Evolutionary conservation across 352 stramenopile genomes (phyloP).

Genomic region (Phytophthora uliginosa): DNA sequence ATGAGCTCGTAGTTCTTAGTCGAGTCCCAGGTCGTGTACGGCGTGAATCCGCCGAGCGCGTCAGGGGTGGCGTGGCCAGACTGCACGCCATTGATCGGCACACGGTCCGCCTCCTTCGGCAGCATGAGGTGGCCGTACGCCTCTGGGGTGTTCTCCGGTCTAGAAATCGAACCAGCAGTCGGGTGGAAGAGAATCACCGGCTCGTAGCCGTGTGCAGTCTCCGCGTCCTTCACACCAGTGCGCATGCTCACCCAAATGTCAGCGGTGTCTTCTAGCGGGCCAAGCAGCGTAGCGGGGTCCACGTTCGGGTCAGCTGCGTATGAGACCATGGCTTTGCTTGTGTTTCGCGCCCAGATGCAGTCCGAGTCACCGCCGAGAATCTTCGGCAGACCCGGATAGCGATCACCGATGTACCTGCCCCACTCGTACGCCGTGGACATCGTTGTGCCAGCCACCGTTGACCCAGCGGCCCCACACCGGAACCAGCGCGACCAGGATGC

Average conservation of each 20-base stretch:
- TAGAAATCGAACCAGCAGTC: slow-evolving; percentile 10
- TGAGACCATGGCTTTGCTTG: slow-evolving; percentile 1
- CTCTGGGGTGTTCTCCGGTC: slow-evolving; percentile 9
- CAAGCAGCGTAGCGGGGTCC: slow-evolving; percentile 13
- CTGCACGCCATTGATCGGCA: slow-evolving; percentile 28
- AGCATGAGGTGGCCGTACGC: slow-evolving; percentile 22
- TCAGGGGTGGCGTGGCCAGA: slow-evolving; percentile 21
- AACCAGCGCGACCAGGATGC: slow-evolving; percentile 27
- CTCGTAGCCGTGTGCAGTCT: slow-evolving; percentile 13
- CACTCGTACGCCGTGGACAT: slow-evolving; percentile 26
- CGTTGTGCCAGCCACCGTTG: slow-evolving; percentile 29
- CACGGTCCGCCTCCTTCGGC: slow-evolving; percentile 17
- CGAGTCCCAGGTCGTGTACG: slow-evolving; percentile 7
- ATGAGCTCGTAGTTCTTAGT: slow-evolving; percentile 36
- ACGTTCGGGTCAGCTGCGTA: slow-evolving; percentile 4
- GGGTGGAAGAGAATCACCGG: slow-evolving; percentile 18
- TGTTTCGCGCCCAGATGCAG: slow-evolving; percentile 32
- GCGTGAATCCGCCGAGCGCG: slow-evolving; percentile 2
- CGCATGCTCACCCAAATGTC: slow-evolving; percentile 23
- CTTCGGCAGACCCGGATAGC: slow-evolving; percentile 33
- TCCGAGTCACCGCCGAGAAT: slow-evolving; percentile 33
- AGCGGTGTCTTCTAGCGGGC: slow-evolving; percentile 16
- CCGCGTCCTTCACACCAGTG: slow-evolving; percentile 15
- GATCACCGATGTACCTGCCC: slow-evolving; percentile 26
- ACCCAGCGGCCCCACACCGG: slow-evolving; percentile 36